These are phyloP conservation scores for Stagonosporopsis rhizophila DNA, from an alignment of 2,329 filamentous ascomycete genomes.

Conservation along the genomic window DNA sequence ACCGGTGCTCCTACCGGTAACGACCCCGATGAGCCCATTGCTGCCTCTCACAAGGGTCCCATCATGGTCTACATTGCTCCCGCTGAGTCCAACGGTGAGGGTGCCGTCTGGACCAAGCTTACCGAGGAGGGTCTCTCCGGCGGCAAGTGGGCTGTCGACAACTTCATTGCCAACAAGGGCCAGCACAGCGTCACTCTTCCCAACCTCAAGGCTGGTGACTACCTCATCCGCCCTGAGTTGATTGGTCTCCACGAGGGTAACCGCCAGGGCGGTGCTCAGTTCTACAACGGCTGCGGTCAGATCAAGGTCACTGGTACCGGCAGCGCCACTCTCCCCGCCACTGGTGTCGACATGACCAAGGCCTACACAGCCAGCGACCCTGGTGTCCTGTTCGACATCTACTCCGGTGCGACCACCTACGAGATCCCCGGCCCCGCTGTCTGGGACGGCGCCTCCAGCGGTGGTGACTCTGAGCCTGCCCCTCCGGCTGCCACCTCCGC, in stretches of 20 bases:
- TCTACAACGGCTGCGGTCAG: conserved; percentile 55
- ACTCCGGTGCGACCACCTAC: conserved; percentile 44
- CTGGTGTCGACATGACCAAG: conserved; percentile 55
- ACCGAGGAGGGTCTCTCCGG: conserved; percentile 47
- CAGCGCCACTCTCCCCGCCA: conserved; percentile 35
- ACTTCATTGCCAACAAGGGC: conserved; percentile 51
- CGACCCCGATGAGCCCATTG: conserved; percentile 60
- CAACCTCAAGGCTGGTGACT: conserved; percentile 47
- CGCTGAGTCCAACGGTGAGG: conserved; percentile 52
- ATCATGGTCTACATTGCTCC: conserved; percentile 61
- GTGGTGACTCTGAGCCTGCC: conserved; percentile 21
- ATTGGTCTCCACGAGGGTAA: conserved; percentile 53
- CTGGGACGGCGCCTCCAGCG: conserved; percentile 37
- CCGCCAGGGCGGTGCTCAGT: conserved; percentile 48
- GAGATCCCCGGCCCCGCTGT: conserved; percentile 50
- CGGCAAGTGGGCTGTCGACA: conserved; percentile 50
- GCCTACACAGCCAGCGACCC: conserved; percentile 51
- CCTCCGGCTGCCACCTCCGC: conserved; percentile 21
- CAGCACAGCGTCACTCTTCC: conserved; percentile 50
- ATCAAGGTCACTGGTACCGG: conserved; percentile 47
- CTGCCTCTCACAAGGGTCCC: conserved; percentile 60
- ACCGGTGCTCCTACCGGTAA: conserved; percentile 17
- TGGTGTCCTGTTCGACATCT: conserved; percentile 53
- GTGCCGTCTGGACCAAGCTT: conserved; percentile 59
- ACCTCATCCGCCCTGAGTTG: conserved; percentile 53